phyloP scores from a whole-genome alignment of 306 rosid species.

The Sechiopsis laciniata region DNA sequence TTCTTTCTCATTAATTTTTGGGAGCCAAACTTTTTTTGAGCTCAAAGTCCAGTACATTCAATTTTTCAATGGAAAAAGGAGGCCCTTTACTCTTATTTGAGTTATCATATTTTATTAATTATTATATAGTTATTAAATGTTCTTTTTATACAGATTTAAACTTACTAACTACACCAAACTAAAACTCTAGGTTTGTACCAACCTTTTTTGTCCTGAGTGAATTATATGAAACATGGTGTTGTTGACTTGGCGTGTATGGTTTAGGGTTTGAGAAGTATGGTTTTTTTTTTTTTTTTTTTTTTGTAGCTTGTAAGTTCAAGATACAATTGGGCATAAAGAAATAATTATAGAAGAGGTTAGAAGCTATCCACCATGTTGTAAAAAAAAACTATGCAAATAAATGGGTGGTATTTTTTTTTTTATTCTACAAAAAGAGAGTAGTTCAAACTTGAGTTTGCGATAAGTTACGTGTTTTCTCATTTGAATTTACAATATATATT shows the following conservation, averaged over 20 bases:
- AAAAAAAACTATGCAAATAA: no score
- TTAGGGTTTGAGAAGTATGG: not conserved
- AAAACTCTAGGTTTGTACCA: slow-evolving; percentile 3
- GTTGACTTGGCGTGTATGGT: not conserved
- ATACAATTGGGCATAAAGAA: no score
- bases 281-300: no score
- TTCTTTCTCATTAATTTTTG: slow-evolving; percentile 13
- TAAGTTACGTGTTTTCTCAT: no score
- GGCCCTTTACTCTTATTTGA: not conserved
- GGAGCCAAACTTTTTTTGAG: not conserved
- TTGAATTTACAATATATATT: no score
- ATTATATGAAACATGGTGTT: not conserved
- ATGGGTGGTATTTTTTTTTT: no score
- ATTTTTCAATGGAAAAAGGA: not conserved
- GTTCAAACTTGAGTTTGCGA: no score
- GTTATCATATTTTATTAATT: not conserved
- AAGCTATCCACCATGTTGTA: no score
- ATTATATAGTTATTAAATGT: not conserved
- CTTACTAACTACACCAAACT: slow-evolving; percentile 9
- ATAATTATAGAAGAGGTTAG: no score
- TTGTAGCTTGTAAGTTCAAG: not conserved
- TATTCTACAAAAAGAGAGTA: no score
- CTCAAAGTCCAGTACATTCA: slow-evolving; percentile 19
- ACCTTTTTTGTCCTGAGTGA: not conserved
- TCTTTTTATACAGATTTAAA: not conserved